These are phyloP conservation scores for Oehlia diaphana DNA, from an alignment of 192 early-diverging fungal genomes.

Conservation along the genomic window DNA sequence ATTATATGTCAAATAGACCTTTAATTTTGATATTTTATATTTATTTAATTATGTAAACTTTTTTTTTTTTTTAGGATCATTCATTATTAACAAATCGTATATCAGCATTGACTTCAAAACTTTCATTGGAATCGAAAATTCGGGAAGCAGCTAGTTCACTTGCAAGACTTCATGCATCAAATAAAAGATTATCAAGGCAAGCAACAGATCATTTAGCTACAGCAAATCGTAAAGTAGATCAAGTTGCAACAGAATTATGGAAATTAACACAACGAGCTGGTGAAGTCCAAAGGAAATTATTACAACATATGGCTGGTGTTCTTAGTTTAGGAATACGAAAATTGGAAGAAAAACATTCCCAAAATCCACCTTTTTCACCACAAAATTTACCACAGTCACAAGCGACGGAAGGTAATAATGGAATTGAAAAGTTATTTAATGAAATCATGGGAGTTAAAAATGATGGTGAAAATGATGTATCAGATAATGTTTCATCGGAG, in stretches of 20 bases:
- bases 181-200: constrained; percentile 52
- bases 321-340: constrained; percentile 47
- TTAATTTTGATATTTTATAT: not conserved
- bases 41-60: not conserved
- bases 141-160: constrained; percentile 58
- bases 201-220: constrained; percentile 51
- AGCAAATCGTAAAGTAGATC: constrained; percentile 54
- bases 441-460: constrained; percentile 27
- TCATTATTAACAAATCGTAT: constrained; percentile 49
- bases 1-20: not conserved
- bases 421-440: constrained; percentile 29
- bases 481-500: not conserved
- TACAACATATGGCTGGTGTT: constrained; percentile 57
- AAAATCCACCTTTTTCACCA: not conserved
- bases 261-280: constrained; percentile 48
- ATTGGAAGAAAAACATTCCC: constrained; percentile 39
- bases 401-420: not conserved
- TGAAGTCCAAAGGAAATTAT: constrained; percentile 46
- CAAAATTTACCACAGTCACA: not conserved
- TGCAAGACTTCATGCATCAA: constrained; percentile 49
- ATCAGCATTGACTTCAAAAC: constrained; percentile 43
- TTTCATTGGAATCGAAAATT: constrained; percentile 60
- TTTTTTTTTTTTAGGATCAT: constrained; percentile 45
- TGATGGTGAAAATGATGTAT: not conserved
- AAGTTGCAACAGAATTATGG: constrained; percentile 50